Evolutionary conservation across 768 basidiomycete species (phyloP).

Genomic region (Psilocybe cyanescens): DNA sequence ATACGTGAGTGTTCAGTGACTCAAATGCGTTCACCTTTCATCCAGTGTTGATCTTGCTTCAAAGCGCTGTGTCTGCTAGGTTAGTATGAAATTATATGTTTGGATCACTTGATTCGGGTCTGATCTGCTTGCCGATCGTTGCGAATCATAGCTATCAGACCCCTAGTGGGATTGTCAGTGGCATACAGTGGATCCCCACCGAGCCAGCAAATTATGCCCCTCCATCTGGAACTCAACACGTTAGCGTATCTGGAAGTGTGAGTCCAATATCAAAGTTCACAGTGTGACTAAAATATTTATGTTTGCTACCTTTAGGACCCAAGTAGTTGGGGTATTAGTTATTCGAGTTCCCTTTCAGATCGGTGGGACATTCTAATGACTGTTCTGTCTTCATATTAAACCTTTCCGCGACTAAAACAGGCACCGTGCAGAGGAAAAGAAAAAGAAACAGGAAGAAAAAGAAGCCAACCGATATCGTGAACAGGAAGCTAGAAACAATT

Average conservation of each 20-base stretch:
- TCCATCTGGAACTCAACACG: slow-evolving; percentile 64
- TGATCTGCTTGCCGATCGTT: slow-evolving; percentile 25
- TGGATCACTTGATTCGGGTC: slow-evolving; percentile 4
- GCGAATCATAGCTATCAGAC: slow-evolving; percentile 66
- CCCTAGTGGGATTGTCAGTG: slow-evolving; percentile 64
- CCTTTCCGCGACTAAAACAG: slow-evolving; percentile 28
- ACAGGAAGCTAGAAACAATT: slow-evolving; percentile 45
- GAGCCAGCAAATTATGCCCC: slow-evolving; percentile 61
- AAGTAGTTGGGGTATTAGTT: not conserved
- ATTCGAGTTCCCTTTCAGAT: not conserved
- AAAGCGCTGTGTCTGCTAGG: slow-evolving; percentile 78
- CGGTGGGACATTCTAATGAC: not conserved
- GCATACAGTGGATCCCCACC: slow-evolving; percentile 72
- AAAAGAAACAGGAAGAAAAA: slow-evolving; percentile 49
- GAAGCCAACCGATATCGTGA: slow-evolving; percentile 52
- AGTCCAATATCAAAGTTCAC: not conserved
- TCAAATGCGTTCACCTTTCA: not conserved
- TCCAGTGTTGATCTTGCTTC: slow-evolving; percentile 23
- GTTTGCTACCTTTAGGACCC: slow-evolving; percentile 6
- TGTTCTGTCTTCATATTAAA: not conserved
- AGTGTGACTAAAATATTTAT: not conserved
- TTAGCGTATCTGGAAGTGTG: slow-evolving; percentile 28
- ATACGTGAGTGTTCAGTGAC: slow-evolving; percentile 55
- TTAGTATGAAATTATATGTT: slow-evolving; percentile 33
- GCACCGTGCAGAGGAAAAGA: slow-evolving; percentile 50